phyloP scores from a whole-genome alignment of 208 protist genomes.

The Naegleria lovaniensis region DNA sequence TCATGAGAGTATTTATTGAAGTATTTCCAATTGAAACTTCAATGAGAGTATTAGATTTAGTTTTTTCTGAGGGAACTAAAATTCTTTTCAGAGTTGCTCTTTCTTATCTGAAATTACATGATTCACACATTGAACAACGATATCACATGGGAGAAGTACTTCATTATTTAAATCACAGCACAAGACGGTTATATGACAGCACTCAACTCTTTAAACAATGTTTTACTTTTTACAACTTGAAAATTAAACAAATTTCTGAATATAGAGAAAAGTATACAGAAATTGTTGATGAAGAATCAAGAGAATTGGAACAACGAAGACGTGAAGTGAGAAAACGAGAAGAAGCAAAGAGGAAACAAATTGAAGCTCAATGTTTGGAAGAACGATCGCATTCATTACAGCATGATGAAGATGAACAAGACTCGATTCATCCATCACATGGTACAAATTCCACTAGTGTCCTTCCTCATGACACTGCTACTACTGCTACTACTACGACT shows the following conservation, averaged over 20 bases:
- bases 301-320: constrained; percentile 9
- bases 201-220: not conserved
- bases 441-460: too few relatives aligned
- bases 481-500: too few relatives aligned
- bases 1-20: constrained; percentile 57
- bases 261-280: not conserved
- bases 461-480: too few relatives aligned
- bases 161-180: constrained; percentile 4
- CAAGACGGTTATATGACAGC: not conserved
- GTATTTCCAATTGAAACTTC: constrained; percentile 47
- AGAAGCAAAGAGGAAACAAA: constrained; percentile 5
- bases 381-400: not conserved
- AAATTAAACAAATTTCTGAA: not conserved
- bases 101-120: constrained; percentile 41
- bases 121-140: constrained; percentile 32
- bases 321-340: not conserved
- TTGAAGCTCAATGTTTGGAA: not conserved
- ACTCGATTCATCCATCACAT: too few relatives aligned
- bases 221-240: constrained; percentile 9
- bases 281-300: not conserved
- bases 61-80: constrained; percentile 53
- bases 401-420: too few relatives aligned
- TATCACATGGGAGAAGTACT: constrained; percentile 11
- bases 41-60: constrained; percentile 48
- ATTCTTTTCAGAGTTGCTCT: constrained; percentile 47